A percentile compares a stretch with the other conserved stretches of the same genome.
phyloP scores from a whole-genome alignment of 169 alveolate genomes.

The Plasmodium malariae region DNA sequence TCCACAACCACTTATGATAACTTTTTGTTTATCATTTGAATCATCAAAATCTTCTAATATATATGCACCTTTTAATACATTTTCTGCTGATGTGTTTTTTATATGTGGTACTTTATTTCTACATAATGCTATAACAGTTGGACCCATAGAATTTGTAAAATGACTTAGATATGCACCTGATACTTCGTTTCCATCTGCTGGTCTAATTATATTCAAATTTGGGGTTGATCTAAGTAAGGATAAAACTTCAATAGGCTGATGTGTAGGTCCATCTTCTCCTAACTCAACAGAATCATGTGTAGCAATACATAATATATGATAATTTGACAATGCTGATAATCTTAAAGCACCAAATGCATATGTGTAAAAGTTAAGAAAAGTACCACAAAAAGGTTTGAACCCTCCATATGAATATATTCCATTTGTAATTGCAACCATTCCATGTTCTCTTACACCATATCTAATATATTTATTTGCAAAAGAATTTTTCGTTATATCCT shows the following conservation, averaged over 20 bases:
- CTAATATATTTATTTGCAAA: conserved; percentile 70
- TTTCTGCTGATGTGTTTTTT: conserved; percentile 78
- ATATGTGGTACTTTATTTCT: conserved; percentile 80
- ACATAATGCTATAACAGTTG: conserved; percentile 75
- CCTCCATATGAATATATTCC: conserved; percentile 85
- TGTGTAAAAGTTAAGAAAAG: conserved; percentile 84
- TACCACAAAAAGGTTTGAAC: conserved; percentile 85
- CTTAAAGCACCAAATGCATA: conserved; percentile 87
- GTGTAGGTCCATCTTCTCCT: conserved; percentile 91
- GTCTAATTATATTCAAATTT: conserved; percentile 82
- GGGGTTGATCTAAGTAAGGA: conserved; percentile 80
- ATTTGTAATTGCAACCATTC: conserved; percentile 87
- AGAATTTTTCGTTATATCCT: conserved; percentile 40
- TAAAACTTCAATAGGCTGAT: conserved; percentile 88
- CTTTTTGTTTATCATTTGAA: conserved; percentile 64
- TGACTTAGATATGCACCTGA: conserved; percentile 80
- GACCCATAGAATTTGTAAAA: conserved; percentile 32
- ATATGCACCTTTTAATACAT: conserved; percentile 85
- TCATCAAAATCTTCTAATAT: conserved; percentile 79
- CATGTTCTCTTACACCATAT: conserved; percentile 89
- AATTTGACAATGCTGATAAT: conserved; percentile 82
- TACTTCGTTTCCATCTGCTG: conserved; percentile 86
- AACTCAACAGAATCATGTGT: conserved; percentile 89
- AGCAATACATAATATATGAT: conserved; percentile 82
- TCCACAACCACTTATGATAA: conserved; percentile 82